A percentile compares a stretch with the other conserved stretches of the same genome.
phyloP scores from a whole-genome alignment of 2,329 filamentous ascomycete species.

The Trichoderma sp. region DNA sequence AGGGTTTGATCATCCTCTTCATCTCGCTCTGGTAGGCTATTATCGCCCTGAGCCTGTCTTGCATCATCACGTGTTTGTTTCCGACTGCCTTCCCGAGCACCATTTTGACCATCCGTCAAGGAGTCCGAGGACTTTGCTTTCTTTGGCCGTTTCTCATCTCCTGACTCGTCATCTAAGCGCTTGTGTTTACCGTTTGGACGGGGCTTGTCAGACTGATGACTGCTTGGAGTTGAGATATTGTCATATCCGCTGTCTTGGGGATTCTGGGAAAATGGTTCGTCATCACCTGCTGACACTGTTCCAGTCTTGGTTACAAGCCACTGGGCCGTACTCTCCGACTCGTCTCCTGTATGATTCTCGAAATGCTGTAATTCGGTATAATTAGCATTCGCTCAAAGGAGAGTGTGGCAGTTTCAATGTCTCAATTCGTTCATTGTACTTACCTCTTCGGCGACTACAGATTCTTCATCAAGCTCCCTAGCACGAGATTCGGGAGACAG shows the following conservation, averaged over 20 bases:
- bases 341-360: not conserved
- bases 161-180: conserved; percentile 18
- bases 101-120: not conserved
- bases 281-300: not conserved
- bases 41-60: conserved; percentile 1
- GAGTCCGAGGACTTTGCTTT: conserved; percentile 12
- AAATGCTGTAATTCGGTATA: not conserved
- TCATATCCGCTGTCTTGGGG: not conserved
- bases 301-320: not conserved
- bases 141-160: conserved; percentile 18
- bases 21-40: not conserved
- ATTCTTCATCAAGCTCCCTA: not conserved
- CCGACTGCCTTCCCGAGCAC: not conserved
- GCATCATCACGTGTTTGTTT: conserved; percentile 18
- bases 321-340: not conserved
- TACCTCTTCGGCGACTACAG: conserved; percentile 3
- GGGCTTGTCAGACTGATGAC: not conserved
- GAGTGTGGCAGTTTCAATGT: not conserved
- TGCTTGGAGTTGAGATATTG: not conserved
- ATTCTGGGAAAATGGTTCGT: not conserved
- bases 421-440: not conserved
- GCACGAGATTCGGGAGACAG: not conserved
- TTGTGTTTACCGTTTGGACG: conserved; percentile 22
- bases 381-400: not conserved
- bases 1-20: conserved; percentile 9